phyloP scores from a whole-genome alignment of 441 rosid species.

The Eruca vesicaria region DNA sequence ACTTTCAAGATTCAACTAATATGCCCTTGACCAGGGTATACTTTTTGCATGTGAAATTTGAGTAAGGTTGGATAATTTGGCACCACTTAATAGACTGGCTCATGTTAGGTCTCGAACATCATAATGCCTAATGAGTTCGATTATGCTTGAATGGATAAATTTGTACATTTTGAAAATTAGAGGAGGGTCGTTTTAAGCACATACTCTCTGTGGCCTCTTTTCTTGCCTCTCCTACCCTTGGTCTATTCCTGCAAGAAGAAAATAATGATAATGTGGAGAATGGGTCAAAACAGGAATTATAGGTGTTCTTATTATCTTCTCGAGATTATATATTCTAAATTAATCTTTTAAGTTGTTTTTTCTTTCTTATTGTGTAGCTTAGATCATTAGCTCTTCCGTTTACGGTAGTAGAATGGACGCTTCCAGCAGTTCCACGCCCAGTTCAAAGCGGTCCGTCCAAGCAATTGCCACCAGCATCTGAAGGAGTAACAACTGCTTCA shows the following conservation, averaged over 20 bases:
- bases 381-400: slow-evolving; percentile 99
- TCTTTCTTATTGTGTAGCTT: slow-evolving; percentile 73
- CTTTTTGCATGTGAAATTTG: slow-evolving; percentile 10
- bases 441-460: slow-evolving; percentile 57
- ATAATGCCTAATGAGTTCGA: background rate
- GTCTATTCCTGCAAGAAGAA: slow-evolving; percentile 10
- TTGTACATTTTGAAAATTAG: background rate
- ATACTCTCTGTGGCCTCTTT: slow-evolving; percentile 6
- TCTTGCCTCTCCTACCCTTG: slow-evolving; percentile 7
- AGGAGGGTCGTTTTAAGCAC: background rate
- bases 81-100: slow-evolving; percentile 1
- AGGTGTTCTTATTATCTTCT: slow-evolving; percentile 12
- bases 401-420: slow-evolving; percentile 99
- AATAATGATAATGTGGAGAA: background rate
- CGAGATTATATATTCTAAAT: slow-evolving; percentile 10
- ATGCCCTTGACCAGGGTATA: background rate
- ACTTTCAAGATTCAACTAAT: background rate
- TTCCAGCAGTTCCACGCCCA: slow-evolving; percentile 93
- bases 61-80: slow-evolving; percentile 3
- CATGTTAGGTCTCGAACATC: slow-evolving; percentile 12
- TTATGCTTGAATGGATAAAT: slow-evolving; percentile 9
- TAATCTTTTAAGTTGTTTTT: slow-evolving; percentile 43
- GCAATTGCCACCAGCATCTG: slow-evolving; percentile 49
- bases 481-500: slow-evolving; percentile 53
- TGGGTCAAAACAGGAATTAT: background rate